Evolutionary conservation across 2,329 filamentous ascomycete species (phyloP).

Genomic region (Aspergillus sp.): DNA sequence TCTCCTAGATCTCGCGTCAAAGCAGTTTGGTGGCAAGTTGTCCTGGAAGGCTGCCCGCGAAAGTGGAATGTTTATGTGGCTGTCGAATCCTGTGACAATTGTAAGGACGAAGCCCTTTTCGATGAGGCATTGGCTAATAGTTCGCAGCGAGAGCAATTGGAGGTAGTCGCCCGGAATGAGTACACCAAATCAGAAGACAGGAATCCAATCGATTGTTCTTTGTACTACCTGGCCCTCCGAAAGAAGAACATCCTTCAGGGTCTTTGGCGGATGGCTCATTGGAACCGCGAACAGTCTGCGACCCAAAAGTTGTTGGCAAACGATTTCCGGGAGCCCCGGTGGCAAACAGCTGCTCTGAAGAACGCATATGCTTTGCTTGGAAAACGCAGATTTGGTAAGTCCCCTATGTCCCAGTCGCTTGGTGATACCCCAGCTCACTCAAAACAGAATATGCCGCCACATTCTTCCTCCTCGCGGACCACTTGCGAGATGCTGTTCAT

Average conservation of each 20-base stretch:
- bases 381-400: slow-evolving; percentile 77
- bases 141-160: slow-evolving; percentile 71
- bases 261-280: slow-evolving; percentile 89
- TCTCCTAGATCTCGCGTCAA: slow-evolving; percentile 75
- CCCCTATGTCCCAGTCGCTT: neutral
- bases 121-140: slow-evolving; percentile 12
- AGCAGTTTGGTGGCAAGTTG: slow-evolving; percentile 76
- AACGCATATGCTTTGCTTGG: slow-evolving; percentile 95
- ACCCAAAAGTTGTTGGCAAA: slow-evolving; percentile 82
- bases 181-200: slow-evolving; percentile 86
- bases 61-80: slow-evolving; percentile 93
- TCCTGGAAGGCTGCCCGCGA: slow-evolving; percentile 83
- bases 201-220: slow-evolving; percentile 84
- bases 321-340: slow-evolving; percentile 83
- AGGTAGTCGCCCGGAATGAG: slow-evolving; percentile 86
- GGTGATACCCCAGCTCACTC: slow-evolving; percentile 1
- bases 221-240: slow-evolving; percentile 85
- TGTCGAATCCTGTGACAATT: slow-evolving; percentile 72
- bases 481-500: slow-evolving; percentile 78
- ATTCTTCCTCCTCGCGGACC: slow-evolving; percentile 89
- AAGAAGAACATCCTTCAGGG: slow-evolving; percentile 91
- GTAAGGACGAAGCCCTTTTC: slow-evolving; percentile 51
- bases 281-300: slow-evolving; percentile 80
- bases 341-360: slow-evolving; percentile 86
- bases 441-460: slow-evolving; percentile 83